Evolutionary conservation across 2,329 filamentous ascomycete species (phyloP).

Genomic region (Trichoderma lentiforme): DNA sequence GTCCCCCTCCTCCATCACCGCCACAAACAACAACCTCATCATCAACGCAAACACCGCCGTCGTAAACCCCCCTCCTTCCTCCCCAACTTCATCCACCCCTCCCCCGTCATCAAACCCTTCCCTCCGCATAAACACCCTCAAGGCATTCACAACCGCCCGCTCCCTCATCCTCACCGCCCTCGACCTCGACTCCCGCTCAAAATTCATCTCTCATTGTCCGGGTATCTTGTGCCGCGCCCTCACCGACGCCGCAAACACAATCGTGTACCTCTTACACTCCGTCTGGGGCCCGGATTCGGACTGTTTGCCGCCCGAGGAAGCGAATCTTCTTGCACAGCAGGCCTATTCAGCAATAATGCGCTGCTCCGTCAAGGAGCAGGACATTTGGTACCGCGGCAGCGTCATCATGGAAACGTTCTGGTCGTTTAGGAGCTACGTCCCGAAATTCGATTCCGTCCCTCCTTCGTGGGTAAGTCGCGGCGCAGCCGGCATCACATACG

Average conservation of each 20-base stretch:
- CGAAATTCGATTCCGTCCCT: slow-evolving; percentile 39
- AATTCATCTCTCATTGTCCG: slow-evolving; percentile 46
- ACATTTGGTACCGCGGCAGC: slow-evolving; percentile 45
- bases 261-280: slow-evolving; percentile 46
- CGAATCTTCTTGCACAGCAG: slow-evolving; percentile 30
- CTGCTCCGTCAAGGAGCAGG: slow-evolving; percentile 47
- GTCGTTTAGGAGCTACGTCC: slow-evolving; percentile 38
- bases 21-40: neutral
- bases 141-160: slow-evolving; percentile 47
- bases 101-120: neutral
- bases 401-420: slow-evolving; percentile 50
- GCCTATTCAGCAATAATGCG: slow-evolving; percentile 37
- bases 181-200: slow-evolving; percentile 39
- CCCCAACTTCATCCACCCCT: neutral
- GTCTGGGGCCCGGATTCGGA: slow-evolving; percentile 35
- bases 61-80: neutral
- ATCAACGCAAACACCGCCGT: neutral
- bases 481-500: slow-evolving; percentile 48
- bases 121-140: slow-evolving; percentile 44
- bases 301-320: slow-evolving; percentile 27
- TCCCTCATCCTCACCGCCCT: slow-evolving; percentile 42
- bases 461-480: slow-evolving; percentile 45
- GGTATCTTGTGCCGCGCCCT: slow-evolving; percentile 49
- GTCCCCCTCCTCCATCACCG: slow-evolving; percentile 28
- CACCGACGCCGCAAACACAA: slow-evolving; percentile 44